Evolutionary conservation across 1,284 basidiomycete species (phyloP).

Genomic region (Tylopilus sp.): DNA sequence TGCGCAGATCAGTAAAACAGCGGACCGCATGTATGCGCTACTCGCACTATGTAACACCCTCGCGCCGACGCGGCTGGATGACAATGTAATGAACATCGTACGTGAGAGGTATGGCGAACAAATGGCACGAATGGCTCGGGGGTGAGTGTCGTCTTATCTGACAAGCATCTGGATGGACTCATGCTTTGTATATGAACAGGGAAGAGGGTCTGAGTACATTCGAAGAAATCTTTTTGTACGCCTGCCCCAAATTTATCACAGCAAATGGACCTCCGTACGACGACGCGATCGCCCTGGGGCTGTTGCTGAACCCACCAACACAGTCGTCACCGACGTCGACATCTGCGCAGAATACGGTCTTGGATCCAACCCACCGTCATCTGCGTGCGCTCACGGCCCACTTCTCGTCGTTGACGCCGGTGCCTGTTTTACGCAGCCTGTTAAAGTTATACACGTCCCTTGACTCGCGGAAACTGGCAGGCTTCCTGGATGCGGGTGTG

Average conservation of each 20-base stretch:
- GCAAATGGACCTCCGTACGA: conserved; percentile 94
- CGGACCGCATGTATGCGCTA: conserved; percentile 96
- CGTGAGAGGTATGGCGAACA: conserved; percentile 94
- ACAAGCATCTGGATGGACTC: neutral
- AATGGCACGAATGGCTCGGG: conserved; percentile 78
- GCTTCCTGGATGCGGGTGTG: conserved; percentile 70
- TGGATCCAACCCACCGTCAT: conserved; percentile 84
- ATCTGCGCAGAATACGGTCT: conserved; percentile 22
- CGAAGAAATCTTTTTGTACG: conserved; percentile 92
- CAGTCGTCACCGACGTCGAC: conserved; percentile 28
- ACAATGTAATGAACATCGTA: conserved; percentile 90
- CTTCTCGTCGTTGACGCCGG: conserved; percentile 79
- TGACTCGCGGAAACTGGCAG: conserved; percentile 87
- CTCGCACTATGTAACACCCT: conserved; percentile 92
- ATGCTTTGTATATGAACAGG: conserved; percentile 35
- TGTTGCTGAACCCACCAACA: conserved; percentile 45
- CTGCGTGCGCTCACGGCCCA: conserved; percentile 52
- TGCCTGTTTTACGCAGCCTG: conserved; percentile 86
- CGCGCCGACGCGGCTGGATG: conserved; percentile 87
- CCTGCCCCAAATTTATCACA: conserved; percentile 95
- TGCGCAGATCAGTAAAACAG: conserved; percentile 88
- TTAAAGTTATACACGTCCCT: conserved; percentile 94
- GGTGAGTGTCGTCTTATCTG: conserved; percentile 44
- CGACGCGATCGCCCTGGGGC: conserved; percentile 63
- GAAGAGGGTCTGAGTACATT: conserved; percentile 80